phyloP scores from a whole-genome alignment of 169 alveolate genomes.

The Plasmodium ovale region DNA sequence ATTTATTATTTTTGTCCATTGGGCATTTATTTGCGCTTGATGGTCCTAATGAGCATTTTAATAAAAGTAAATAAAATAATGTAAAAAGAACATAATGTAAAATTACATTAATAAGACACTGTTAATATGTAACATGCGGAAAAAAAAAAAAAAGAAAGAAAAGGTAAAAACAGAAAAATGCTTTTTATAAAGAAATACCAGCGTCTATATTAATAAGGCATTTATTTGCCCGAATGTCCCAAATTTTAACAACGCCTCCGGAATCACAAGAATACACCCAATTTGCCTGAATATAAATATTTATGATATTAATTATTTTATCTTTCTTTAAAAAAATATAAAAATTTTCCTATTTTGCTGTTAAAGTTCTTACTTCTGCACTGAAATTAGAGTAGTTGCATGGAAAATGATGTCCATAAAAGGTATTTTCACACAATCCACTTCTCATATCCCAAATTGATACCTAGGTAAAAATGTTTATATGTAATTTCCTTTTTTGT shows the following conservation, averaged over 20 bases:
- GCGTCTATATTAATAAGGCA: slow-evolving; percentile 69
- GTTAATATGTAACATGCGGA: neutral
- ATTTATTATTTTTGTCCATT: slow-evolving; percentile 66
- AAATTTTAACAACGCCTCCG: slow-evolving; percentile 74
- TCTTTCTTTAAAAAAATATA: neutral
- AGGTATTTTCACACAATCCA: slow-evolving; percentile 71
- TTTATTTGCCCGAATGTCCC: slow-evolving; percentile 74
- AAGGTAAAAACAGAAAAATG: slow-evolving; percentile 6
- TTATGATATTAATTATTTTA: slow-evolving; percentile 24
- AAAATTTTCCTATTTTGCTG: slow-evolving; percentile 9
- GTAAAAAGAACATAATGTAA: slow-evolving; percentile 16
- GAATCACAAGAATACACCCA: slow-evolving; percentile 77
- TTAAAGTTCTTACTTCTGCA: slow-evolving; percentile 46
- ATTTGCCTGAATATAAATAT: slow-evolving; percentile 55
- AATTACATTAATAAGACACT: neutral
- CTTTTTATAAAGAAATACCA: slow-evolving; percentile 29
- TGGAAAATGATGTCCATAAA: slow-evolving; percentile 73
- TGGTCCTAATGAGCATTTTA: slow-evolving; percentile 55
- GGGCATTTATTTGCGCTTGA: slow-evolving; percentile 76
- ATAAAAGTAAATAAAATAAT: slow-evolving; percentile 26
- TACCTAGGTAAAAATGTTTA: slow-evolving; percentile 37
- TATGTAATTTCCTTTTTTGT: neutral
- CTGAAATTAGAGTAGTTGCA: slow-evolving; percentile 64
- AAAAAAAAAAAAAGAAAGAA: neutral
- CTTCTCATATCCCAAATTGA: slow-evolving; percentile 77